Conservation (phyloP, 106 monocot species). For the Agapanthus africanus region DNA sequence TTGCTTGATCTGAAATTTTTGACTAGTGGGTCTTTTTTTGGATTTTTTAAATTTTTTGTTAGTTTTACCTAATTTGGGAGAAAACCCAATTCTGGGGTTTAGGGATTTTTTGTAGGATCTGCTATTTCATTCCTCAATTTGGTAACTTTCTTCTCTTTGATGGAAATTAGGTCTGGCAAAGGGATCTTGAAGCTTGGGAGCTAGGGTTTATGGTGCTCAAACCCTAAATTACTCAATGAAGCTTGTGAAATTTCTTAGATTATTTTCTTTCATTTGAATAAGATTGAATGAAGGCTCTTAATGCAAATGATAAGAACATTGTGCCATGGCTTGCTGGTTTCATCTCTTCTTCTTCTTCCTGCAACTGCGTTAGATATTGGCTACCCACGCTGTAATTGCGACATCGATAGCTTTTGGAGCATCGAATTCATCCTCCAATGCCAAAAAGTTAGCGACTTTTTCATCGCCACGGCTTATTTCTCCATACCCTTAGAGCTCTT, state of each 20-base stretch:
- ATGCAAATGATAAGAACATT: constrained; percentile 24
- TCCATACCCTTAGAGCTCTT: constrained; percentile 76
- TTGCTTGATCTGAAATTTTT: constrained; percentile 2
- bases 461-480: constrained; percentile 73
- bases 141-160: background rate
- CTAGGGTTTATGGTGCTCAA: constrained; percentile 1
- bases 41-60: background rate
- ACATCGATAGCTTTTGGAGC: constrained; percentile 33
- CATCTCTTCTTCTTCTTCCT: constrained; percentile 8
- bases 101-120: background rate
- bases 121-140: background rate
- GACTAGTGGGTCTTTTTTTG: background rate
- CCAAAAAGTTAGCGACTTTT: constrained; percentile 61
- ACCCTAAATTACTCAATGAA: background rate
- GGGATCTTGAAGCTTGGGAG: constrained; percentile 2
- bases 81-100: background rate
- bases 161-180: background rate
- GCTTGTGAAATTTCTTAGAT: background rate
- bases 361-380: constrained; percentile 19
- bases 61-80: background rate
- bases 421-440: constrained; percentile 39
- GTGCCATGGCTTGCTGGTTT: constrained; percentile 18
- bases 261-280: background rate
- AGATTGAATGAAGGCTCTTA: constrained; percentile 23
- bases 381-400: constrained; percentile 37